phyloP scores from a whole-genome alignment of 73 alveolate genomes.

The Paramecium biaurelia region DNA sequence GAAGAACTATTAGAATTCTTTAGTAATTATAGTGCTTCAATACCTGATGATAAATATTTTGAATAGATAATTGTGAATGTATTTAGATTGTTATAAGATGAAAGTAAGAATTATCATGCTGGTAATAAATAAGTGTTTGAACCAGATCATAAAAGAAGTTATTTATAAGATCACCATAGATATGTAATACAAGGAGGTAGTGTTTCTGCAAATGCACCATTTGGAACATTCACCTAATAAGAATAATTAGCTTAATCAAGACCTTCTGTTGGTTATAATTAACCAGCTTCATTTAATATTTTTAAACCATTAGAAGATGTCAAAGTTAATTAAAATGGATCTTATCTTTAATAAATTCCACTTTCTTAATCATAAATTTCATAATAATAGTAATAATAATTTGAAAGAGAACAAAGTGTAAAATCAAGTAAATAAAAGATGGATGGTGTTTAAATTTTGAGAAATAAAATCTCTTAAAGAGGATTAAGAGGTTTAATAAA shows the following conservation, averaged over 20 bases:
- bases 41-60: constrained; percentile 54
- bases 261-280: constrained; percentile 16
- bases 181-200: constrained; percentile 49
- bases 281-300: constrained; percentile 17
- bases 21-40: constrained; percentile 54
- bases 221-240: constrained; percentile 70
- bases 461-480: constrained; percentile 78
- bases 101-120: constrained; percentile 35
- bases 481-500: constrained; percentile 94
- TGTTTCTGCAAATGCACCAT: constrained; percentile 76
- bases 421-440: constrained; percentile 19
- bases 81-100: constrained; percentile 5
- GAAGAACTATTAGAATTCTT: constrained; percentile 57
- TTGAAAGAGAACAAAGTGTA: not conserved
- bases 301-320: constrained; percentile 46
- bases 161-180: constrained; percentile 61
- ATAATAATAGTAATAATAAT: constrained; percentile 20
- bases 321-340: not conserved
- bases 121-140: constrained; percentile 54
- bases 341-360: constrained; percentile 8
- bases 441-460: constrained; percentile 68
- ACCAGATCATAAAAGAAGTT: constrained; percentile 62
- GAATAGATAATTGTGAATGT: constrained; percentile 36
- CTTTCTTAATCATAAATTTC: constrained; percentile 26
- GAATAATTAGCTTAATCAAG: constrained; percentile 16